Evolutionary conservation across 371 early-diverging fungal species (phyloP).

Genomic region (Mucor velutinosus): DNA sequence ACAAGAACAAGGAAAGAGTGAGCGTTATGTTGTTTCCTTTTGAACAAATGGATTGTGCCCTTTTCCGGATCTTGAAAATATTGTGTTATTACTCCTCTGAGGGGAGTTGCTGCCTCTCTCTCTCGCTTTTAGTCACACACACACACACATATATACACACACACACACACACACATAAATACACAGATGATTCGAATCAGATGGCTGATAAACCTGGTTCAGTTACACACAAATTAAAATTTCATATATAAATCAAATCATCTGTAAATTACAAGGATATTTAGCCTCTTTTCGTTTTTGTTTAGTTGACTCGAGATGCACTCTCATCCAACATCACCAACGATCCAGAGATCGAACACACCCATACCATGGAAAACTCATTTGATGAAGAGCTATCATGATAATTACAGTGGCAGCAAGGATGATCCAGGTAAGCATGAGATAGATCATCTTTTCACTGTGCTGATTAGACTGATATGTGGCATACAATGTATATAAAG

Average conservation of each 20-base stretch:
- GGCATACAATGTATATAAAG: constrained; percentile 12
- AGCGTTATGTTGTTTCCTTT: background rate
- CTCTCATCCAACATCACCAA: constrained; percentile 12
- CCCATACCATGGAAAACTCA: constrained; percentile 17
- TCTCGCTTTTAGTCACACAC: background rate
- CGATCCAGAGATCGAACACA: background rate
- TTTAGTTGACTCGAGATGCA: background rate
- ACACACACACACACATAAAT: too few species aligned
- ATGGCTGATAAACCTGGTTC: background rate
- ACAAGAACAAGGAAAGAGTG: background rate
- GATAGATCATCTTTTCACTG: background rate
- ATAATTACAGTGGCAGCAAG: constrained; percentile 7
- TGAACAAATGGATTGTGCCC: background rate
- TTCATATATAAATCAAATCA: background rate
- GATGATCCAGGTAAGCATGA: constrained; percentile 9
- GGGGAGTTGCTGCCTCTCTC: background rate
- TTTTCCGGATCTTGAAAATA: background rate
- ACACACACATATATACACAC: background rate
- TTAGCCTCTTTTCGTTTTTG: background rate
- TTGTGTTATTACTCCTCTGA: background rate
- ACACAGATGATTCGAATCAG: background rate
- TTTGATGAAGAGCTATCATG: constrained; percentile 17
- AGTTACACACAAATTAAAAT: constrained; percentile 3
- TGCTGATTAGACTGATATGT: background rate
- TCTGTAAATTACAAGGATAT: background rate